Evolutionary conservation across 768 basidiomycete species (phyloP), one percentile per base, ranked within the genome.

Genomic region (Coprinopsis cinerea): DNA sequence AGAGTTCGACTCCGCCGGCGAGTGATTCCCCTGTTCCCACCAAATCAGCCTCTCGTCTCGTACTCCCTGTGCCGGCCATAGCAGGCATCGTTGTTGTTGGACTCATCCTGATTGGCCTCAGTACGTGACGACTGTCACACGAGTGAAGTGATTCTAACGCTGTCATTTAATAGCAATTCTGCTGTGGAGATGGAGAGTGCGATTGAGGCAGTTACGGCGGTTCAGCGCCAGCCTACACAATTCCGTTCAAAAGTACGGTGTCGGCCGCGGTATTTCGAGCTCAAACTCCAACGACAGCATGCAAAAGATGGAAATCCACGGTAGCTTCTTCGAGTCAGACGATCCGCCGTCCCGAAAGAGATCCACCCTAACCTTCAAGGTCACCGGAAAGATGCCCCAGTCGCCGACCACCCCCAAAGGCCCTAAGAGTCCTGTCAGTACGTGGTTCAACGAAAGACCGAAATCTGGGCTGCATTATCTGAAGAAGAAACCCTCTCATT

Each of bases 251-350:
- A 52, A 52, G 37, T 52, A 52, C 26, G 51, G 51, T 17, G n/a
- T 47, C 23, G 51, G 51, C 9, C 35, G 27, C 24, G 51, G 51
- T 14, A 18, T 52, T 14, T 34, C 45, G 27, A 52, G 45, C 39
- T 25, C 51, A 20, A 28, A 45, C 27, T 45, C 49, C 4, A 20
- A 20, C 26, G 40, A 40, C 17, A 42, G 48, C 40, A 27, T 32
- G 22, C 30, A 45, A 39, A 36, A 45, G 24, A 27, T 47, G 25
- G 34, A 52, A 35, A 17, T 36, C 44, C 36, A 39, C n/a, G 44
- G 51, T 4, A 52, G 51, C 37, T 52, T 52, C 45, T 46, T 52
- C 36, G 51, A 52, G 14, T 27, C 45, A 11, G 51, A 52, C 18
- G 44, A 27, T 11, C 20, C 17, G 42, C 9, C 9, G 26, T 28